These are phyloP conservation scores for Polymyxa betae DNA, from an alignment of 208 protist genomes.

Conservation along the genomic window DNA sequence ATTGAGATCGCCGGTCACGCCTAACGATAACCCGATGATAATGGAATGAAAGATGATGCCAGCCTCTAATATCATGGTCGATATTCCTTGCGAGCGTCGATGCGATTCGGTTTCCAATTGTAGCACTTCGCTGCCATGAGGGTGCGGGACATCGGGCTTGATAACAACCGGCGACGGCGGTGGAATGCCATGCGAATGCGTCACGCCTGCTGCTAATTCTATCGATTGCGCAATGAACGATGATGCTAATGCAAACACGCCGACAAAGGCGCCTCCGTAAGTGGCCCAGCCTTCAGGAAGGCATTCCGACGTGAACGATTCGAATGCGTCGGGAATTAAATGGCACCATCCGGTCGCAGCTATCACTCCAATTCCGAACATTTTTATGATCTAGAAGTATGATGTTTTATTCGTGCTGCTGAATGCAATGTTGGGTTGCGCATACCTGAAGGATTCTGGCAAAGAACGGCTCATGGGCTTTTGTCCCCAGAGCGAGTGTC, in stretches of 20 bases:
- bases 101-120: background rate
- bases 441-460: background rate
- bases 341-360: constrained; percentile 42
- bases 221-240: constrained; percentile 37
- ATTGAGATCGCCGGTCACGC: background rate
- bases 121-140: background rate
- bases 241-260: constrained; percentile 34
- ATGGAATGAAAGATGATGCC: constrained; percentile 48
- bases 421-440: too few species aligned
- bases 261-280: background rate
- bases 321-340: constrained; percentile 42
- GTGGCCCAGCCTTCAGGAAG: background rate
- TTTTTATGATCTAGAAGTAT: constrained; percentile 29
- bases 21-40: constrained; percentile 42
- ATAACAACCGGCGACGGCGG: background rate
- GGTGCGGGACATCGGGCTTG: background rate
- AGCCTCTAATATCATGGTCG: constrained; percentile 21
- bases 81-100: background rate
- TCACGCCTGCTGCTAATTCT: background rate
- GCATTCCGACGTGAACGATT: background rate
- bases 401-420: background rate
- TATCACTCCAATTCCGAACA: constrained; percentile 52
- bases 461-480: background rate
- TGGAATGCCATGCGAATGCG: background rate
- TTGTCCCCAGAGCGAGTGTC: background rate